A percentile compares a stretch with the other conserved stretches of the same genome.
phyloP scores from a whole-genome alignment of 306 rosid genomes.

The Gleditsia sinensis region DNA sequence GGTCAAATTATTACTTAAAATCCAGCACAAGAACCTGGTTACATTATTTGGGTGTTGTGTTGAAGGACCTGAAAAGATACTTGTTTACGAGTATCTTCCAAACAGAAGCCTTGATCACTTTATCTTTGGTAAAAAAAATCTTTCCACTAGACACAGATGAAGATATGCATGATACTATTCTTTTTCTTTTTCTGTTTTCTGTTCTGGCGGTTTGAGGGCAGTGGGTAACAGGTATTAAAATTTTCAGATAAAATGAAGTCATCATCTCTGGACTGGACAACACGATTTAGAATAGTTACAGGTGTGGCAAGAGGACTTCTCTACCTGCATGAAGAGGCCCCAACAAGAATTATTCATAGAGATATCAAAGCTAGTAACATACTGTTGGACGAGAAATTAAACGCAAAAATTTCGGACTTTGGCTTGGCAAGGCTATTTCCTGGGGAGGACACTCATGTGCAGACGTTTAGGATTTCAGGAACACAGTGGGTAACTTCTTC shows the following conservation, averaged over 20 bases:
- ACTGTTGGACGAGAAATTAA: constrained; percentile 61
- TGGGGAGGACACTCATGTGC: constrained; percentile 66
- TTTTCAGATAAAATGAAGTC: constrained; percentile 58
- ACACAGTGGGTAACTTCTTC: constrained; percentile 59
- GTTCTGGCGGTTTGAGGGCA: background rate
- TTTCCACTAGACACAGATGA: background rate
- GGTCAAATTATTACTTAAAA: constrained; percentile 57
- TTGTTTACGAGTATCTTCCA: constrained; percentile 67
- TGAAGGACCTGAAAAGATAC: constrained; percentile 77
- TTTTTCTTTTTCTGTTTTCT: background rate
- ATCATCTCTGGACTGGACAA: constrained; percentile 58
- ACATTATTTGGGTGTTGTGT: constrained; percentile 61
- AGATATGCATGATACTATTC: background rate
- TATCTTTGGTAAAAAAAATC: constrained; percentile 49
- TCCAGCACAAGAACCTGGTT: constrained; percentile 68
- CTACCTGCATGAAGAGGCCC: constrained; percentile 75
- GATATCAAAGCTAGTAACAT: constrained; percentile 77
- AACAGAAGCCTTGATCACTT: constrained; percentile 71
- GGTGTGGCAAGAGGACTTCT: constrained; percentile 65
- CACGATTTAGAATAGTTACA: constrained; percentile 48
- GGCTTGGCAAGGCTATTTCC: constrained; percentile 78
- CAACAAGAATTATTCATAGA: constrained; percentile 64
- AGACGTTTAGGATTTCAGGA: constrained; percentile 69
- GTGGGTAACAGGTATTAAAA: background rate
- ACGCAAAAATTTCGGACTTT: constrained; percentile 68